Conservation (phyloP, 73 alveolate species). For the Paramecium tetraurelia region DNA sequence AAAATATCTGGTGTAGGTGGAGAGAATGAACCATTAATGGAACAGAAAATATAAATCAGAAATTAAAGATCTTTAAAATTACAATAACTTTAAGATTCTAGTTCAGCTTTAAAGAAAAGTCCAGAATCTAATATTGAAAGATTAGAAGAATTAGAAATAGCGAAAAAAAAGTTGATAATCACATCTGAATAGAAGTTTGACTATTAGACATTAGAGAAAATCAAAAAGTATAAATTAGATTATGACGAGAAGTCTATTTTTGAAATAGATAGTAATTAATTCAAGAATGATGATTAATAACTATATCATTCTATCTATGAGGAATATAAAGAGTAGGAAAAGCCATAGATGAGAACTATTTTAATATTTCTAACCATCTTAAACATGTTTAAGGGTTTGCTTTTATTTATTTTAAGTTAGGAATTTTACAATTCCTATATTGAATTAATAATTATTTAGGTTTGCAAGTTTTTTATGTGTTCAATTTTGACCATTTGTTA, state of each 20-base stretch:
- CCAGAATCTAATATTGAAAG: neutral
- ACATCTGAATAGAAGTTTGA: neutral
- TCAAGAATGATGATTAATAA: neutral
- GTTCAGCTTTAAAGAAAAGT: neutral
- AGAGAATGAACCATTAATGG: neutral
- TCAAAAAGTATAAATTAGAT: neutral
- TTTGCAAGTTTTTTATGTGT: neutral
- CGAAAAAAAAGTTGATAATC: neutral
- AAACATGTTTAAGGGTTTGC: neutral
- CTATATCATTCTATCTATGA: neutral
- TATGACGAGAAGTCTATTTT: neutral
- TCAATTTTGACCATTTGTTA: neutral
- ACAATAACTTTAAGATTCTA: neutral
- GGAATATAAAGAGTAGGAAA: constrained; percentile 25
- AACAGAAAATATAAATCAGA: neutral
- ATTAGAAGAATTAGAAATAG: neutral
- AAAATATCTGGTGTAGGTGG: neutral
- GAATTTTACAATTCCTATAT: neutral
- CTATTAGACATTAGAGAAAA: neutral
- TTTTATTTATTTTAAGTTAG: neutral
- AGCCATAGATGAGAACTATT: neutral
- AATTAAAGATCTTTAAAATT: neutral
- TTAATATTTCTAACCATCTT: neutral
- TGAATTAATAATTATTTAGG: neutral
- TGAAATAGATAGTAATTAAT: neutral